Evolutionary conservation across 306 rosid species (phyloP).

Genomic region (Cicer chorassanicum): DNA sequence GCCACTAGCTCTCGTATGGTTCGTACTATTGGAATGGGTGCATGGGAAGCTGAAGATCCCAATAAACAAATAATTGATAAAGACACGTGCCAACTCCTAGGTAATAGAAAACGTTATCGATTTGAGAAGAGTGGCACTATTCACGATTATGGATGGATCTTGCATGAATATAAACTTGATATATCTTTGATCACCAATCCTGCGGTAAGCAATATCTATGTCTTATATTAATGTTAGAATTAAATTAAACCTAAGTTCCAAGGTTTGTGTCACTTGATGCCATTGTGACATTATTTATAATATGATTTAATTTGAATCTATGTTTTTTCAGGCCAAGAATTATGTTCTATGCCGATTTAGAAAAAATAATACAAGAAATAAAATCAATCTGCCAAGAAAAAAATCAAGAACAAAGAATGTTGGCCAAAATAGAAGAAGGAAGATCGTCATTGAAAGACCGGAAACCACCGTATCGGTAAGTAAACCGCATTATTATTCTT

Average conservation of each 20-base stretch:
- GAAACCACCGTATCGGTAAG: background rate
- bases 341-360: slow-evolving; percentile 20
- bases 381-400: background rate
- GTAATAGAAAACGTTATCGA: background rate
- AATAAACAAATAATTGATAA: background rate
- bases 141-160: slow-evolving; percentile 26
- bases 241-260: too few species aligned
- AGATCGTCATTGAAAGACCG: background rate
- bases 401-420: background rate
- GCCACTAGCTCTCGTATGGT: background rate
- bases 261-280: background rate
- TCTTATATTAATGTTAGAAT: too few species aligned
- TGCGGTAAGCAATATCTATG: background rate
- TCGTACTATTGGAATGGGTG: slow-evolving; percentile 30
- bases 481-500: background rate
- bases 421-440: background rate
- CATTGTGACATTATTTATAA: background rate
- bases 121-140: slow-evolving; percentile 27
- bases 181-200: background rate
- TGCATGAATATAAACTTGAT: slow-evolving; percentile 30
- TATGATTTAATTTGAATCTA: background rate
- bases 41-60: slow-evolving; percentile 36
- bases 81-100: background rate
- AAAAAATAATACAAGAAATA: background rate
- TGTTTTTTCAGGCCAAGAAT: slow-evolving; percentile 8